These are phyloP conservation scores for Phyllosticta capitalensis DNA, from an alignment of 2,329 filamentous ascomycete genomes.

Conservation along the genomic window DNA sequence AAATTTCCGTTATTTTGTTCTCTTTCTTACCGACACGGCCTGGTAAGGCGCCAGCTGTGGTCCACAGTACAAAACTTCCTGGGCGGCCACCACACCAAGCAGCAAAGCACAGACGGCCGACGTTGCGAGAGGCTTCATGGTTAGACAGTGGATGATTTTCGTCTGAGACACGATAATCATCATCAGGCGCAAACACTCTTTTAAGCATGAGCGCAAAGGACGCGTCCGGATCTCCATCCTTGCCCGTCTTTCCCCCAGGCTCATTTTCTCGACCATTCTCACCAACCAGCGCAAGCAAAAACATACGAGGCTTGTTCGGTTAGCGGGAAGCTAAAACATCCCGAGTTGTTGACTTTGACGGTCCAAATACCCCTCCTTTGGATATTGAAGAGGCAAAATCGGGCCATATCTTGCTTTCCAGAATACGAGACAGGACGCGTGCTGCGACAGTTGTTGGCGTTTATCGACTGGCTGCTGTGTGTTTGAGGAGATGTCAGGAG, in stretches of 20 bases:
- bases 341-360: not conserved
- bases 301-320: not conserved
- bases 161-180: not conserved
- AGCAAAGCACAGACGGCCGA: not conserved
- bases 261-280: not conserved
- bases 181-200: not conserved
- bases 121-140: not conserved
- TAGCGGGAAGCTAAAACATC: not conserved
- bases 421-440: not conserved
- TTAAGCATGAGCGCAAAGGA: not conserved
- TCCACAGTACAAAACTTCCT: not conserved
- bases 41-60: not conserved
- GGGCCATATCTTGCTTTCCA: not conserved
- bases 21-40: not conserved
- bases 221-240: not conserved
- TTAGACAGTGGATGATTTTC: not conserved
- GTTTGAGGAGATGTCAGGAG: not conserved
- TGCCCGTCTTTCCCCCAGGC: not conserved
- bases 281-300: not conserved
- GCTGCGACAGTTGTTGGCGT: not conserved
- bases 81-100: not conserved
- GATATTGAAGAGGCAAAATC: not conserved
- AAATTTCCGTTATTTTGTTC: not conserved
- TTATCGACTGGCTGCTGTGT: not conserved
- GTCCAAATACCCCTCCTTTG: not conserved